Base-by-base conservation (phyloP, 257 asterid species). In the Primulina tabacum region DNA sequence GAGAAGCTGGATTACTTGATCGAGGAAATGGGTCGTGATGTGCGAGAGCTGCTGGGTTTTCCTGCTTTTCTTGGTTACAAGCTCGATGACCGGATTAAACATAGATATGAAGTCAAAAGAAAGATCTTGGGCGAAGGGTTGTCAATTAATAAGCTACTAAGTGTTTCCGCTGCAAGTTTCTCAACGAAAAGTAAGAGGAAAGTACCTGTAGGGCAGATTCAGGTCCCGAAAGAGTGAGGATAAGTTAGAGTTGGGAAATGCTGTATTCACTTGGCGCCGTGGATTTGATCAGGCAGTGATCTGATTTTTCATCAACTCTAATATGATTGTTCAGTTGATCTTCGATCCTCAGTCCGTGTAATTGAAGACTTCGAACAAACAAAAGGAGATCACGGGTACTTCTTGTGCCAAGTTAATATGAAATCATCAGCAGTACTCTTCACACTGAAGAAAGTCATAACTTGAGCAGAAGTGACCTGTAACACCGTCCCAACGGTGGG, bases 31-130 rank as follows among this genome's bases (percentile, higher is more conserved):
- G 96, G 97, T 8, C 94, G 97, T 47, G 95, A 87, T 75, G 96
- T 92, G 12, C 80, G 88, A 18, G 98, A 92, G 79, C 64, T 92
- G 29, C 53, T 89, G 88, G 80, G 89, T 28, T 92, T 92, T 71
- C 97, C 98, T 59, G 96, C 96, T 20, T 92, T 87, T 80, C 97
- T 92, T 18, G 98, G 98, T 37, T 92, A 92, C 75, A 88, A 88
- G 81, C 92, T 92, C 43, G 94, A 92, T 56, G 85, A 84, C 16
- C 84, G 94, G 67, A 92, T 92, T 28, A 92, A 88, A 77, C 98
- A 87, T 65, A 86, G 96, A 78, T 92, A 79, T 58, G 98, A 89
- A 79, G 88, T 74, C 24, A 86, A 65, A 77, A 85, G 75, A 71
- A 78, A 86, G 75, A 78, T 77, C 62, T 64, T 82, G 29, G 96